These are phyloP conservation scores for Microstroma glucosiphilum DNA, from an alignment of 1,284 basidiomycete species.

Conservation along the genomic window DNA sequence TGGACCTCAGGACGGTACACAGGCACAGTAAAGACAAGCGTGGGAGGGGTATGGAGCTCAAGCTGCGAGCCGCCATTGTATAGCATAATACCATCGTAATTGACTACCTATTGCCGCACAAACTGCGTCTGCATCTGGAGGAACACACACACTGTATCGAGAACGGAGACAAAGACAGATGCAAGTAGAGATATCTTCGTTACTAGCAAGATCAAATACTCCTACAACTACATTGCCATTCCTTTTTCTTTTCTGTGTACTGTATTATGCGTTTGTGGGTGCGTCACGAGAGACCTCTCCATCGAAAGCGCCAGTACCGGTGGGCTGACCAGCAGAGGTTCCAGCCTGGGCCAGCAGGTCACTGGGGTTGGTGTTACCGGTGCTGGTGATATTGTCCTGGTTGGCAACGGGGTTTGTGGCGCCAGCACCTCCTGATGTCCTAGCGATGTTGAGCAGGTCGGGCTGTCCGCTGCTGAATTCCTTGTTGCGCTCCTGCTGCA, in stretches of 20 bases:
- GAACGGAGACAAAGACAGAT: too few species aligned
- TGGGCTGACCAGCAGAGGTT: constrained; percentile 1
- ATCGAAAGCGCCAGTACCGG: neutral
- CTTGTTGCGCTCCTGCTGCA: constrained; percentile 8
- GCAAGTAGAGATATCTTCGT: too few species aligned
- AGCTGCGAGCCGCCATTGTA: too few species aligned
- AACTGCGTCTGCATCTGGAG: too few species aligned
- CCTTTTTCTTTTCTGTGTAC: neutral
- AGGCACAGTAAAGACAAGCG: too few species aligned
- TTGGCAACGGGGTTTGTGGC: constrained; percentile 1
- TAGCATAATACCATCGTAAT: too few species aligned
- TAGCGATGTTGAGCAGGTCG: constrained; percentile 10
- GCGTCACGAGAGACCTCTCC: constrained; percentile 1
- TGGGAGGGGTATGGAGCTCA: too few species aligned
- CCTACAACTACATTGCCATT: neutral
- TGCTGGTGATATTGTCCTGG: constrained; percentile 3
- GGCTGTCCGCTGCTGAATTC: constrained; percentile 1
- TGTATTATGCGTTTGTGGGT: neutral
- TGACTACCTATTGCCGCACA: too few species aligned
- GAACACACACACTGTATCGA: too few species aligned
- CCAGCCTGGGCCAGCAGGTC: constrained; percentile 7
- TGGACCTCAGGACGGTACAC: too few species aligned
- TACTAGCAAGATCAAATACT: neutral
- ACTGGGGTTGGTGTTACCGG: constrained; percentile 5
- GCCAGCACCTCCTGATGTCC: constrained; percentile 8